Evolutionary conservation across 805 yeast species (phyloP), one percentile per base, ranked within the genome.

Genomic region (Metschnikowia rubicola): DNA sequence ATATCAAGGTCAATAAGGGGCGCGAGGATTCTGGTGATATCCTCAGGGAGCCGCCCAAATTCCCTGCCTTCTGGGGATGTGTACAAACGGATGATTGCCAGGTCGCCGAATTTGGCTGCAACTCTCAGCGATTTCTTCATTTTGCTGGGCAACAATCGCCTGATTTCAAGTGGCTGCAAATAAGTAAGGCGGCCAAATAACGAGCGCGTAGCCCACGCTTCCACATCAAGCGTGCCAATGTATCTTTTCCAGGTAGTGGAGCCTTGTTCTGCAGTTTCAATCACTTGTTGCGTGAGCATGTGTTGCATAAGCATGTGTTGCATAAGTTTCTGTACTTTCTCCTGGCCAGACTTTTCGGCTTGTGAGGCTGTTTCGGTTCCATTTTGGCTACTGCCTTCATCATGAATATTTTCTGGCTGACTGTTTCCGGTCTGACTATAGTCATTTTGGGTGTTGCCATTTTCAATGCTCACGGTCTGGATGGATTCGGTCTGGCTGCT

Each of bases 11-110:
- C 86, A 2, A 87, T 46, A 30, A 90, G 69, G 0, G 95, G 89
- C 3, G 83, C 77, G 9, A 91, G 60, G 10, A 83, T 75, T 5
- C 76, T 65, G 0, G 96, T 89, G 30, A 80, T 70, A 41, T 80
- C 86, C 52, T 84, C 90, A 0, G 88, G 83, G 1, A 88, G 61
- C 54, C 96, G 76, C 0, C 94, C 97, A 30, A 91, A 70, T 60
- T 88, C 96, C 49, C 86, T 53, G 11, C 63, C 55, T 1, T 46
- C 48, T 10, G 55, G 54, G 2, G 45, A 33, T 2, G 69, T 63
- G 48, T 59, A 63, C 11, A 73, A 51, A 36, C 77, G 53, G 10
- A 72, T 64, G 6, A 71, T 65, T 1, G 74, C 65, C 2, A 66
- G 54, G 32, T 64, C 65, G 28, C 58, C 58, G 39, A 50, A 50